Base-by-base conservation (phyloP, 2,329 filamentous ascomycete genomes). In the Fusarium chuoi region DNA sequence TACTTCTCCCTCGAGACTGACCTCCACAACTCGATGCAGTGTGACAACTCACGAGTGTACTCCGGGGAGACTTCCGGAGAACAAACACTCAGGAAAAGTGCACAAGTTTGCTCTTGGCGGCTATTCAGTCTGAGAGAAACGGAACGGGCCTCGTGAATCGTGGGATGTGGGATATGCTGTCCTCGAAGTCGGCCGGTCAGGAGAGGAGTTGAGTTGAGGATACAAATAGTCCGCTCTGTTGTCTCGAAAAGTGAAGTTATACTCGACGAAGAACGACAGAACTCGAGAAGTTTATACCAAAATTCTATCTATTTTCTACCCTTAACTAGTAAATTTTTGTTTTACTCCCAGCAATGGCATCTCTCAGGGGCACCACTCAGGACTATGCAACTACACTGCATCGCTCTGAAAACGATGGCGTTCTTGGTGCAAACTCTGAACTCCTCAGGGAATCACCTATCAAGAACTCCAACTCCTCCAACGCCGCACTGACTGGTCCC, bases 401-500 rank as follows among this genome's bases (percentile, higher is more conserved):
- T 36, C 45, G 30, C 45, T 44, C 64, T 51, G 68, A 62, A 30
- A 46, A 45, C 18, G 14, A 68, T 61, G 48, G 24, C 52, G 44
- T 55, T 26, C n/a, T 46, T 38, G 73, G 56, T 42, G 38, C 55
- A 55, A 74, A 68, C 61, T 70, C 60, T 74, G 73, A 74, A 49
- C 44, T 54, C 22, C 30, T 52, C 36, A 35, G 44, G 49, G 64
- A 41, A 28, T 35, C 54, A 22, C 49, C 57, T 46, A 28, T 49
- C 35, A 75, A 75, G 49, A 38, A 35, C 24, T 61, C 56, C n/a
- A n/a, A 55, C 51, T 55, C 36, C 33, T 44, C 60, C 33, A 45
- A 54, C 12, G 58, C 63, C 24, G 55, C 64, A 22, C 54, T 79
- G 36, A 41, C 67, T 15, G 78, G 77, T 28, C 75, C 72, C 42